Percentiles rank a stretch among this genome's conserved stretches.
phyloP scores from a whole-genome alignment of 75 land plant species.

The Cunninghamia lanceolata region DNA sequence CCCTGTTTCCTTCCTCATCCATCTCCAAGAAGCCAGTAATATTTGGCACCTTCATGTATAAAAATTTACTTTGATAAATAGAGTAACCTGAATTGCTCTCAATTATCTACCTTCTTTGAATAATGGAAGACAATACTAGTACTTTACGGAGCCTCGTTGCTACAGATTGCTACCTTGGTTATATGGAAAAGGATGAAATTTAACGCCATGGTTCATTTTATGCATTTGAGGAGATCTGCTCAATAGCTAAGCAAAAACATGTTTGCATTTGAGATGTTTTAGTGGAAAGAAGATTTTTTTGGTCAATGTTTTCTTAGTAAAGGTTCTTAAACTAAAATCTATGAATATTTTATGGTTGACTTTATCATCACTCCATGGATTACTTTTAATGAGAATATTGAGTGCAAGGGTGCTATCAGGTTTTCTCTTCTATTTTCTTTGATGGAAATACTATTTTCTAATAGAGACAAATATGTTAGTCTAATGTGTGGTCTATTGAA shows the following conservation, averaged over 20 bases:
- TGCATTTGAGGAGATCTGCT: slow-evolving; percentile 97
- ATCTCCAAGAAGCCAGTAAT: neutral
- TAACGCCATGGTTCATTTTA: slow-evolving; percentile 84
- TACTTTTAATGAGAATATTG: neutral
- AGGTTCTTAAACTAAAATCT: neutral
- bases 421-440: neutral
- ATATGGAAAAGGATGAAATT: slow-evolving; percentile 95
- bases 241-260: slow-evolving; percentile 86
- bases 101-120: neutral
- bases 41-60: neutral
- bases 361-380: neutral
- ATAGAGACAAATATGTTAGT: neutral
- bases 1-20: no score
- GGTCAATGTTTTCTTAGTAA: neutral
- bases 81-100: neutral
- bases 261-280: neutral
- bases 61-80: neutral
- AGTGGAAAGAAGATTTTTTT: neutral
- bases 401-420: neutral
- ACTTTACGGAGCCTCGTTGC: slow-evolving; percentile 85
- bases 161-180: slow-evolving; percentile 95
- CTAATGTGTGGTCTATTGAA: neutral
- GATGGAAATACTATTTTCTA: neutral
- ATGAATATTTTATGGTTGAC: neutral
- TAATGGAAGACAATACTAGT: slow-evolving; percentile 39